Evolutionary conservation across 495 filamentous ascomycete genomes (phyloP).

Genomic region (Halenospora varia): DNA sequence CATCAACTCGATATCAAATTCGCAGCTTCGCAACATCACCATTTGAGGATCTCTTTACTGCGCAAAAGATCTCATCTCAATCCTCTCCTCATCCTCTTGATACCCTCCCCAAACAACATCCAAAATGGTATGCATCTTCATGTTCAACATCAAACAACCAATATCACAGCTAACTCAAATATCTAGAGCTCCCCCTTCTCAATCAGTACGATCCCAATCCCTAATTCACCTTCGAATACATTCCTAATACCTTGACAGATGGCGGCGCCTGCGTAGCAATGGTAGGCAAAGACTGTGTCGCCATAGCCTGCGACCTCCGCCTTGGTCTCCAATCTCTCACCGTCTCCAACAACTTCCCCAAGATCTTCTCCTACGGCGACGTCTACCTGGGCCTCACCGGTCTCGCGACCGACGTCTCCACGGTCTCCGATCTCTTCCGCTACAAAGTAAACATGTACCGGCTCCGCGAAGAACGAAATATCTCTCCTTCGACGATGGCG

Average conservation of each 20-base stretch:
- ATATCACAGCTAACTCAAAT: constrained; percentile 13
- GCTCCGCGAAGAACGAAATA: constrained; percentile 92
- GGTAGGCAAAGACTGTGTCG: constrained; percentile 99
- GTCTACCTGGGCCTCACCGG: constrained; percentile 97
- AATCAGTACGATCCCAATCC: constrained; percentile 65
- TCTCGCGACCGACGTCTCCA: constrained; percentile 90
- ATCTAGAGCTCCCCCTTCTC: constrained; percentile 65
- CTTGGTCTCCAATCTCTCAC: constrained; percentile 95
- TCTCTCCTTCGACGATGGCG: constrained; percentile 89
- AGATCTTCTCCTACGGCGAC: constrained; percentile 96
- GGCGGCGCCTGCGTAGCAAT: constrained; percentile 96
- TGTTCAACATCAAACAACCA: background rate
- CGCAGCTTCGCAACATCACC: constrained; percentile 5
- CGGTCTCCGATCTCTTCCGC: constrained; percentile 94
- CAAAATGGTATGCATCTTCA: constrained; percentile 21
- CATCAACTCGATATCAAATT: constrained; percentile 9
- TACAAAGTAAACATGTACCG: constrained; percentile 99
- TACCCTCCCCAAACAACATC: background rate
- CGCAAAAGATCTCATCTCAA: background rate
- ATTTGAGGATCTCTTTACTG: constrained; percentile 15
- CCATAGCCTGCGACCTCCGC: constrained; percentile 97
- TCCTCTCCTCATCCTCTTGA: too few relatives aligned
- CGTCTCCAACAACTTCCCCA: constrained; percentile 99
- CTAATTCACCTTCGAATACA: constrained; percentile 5
- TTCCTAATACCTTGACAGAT: constrained; percentile 49